phyloP scores from a whole-genome alignment of 257 asterid species.

The Dorcoceras hygrometricum region DNA sequence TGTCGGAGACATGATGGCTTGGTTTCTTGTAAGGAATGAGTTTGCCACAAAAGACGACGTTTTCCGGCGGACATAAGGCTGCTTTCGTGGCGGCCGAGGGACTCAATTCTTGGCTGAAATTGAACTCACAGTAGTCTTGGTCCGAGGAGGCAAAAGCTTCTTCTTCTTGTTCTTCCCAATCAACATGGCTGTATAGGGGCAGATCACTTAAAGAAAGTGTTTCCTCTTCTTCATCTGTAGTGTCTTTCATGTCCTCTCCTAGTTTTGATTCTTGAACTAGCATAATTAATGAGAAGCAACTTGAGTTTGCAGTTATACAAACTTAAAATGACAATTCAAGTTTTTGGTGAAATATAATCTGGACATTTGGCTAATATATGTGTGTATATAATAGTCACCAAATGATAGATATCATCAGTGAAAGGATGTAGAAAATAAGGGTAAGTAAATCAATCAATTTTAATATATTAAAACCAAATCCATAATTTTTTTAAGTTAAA shows the following conservation, averaged over 20 bases:
- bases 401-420: background rate
- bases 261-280: conserved; percentile 26
- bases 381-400: conserved; percentile 14
- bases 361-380: conserved; percentile 2
- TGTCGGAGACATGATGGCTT: background rate
- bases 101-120: conserved; percentile 33
- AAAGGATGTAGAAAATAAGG: background rate
- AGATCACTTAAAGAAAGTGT: conserved; percentile 72
- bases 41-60: background rate
- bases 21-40: conserved; percentile 22
- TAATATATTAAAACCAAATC: too few species aligned
- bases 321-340: background rate
- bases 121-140: conserved; percentile 39
- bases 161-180: conserved; percentile 33
- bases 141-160: conserved; percentile 44
- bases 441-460: background rate
- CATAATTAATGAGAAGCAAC: conserved; percentile 18
- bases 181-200: conserved; percentile 36
- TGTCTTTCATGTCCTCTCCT: conserved; percentile 25
- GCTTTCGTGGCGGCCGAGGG: conserved; percentile 3
- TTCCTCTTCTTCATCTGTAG: conserved; percentile 44
- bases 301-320: background rate
- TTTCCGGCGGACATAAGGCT: conserved; percentile 24
- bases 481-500: background rate
- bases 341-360: conserved; percentile 22